phyloP scores from a whole-genome alignment of 495 filamentous ascomycete genomes.

The Lasiosphaeria miniovina region DNA sequence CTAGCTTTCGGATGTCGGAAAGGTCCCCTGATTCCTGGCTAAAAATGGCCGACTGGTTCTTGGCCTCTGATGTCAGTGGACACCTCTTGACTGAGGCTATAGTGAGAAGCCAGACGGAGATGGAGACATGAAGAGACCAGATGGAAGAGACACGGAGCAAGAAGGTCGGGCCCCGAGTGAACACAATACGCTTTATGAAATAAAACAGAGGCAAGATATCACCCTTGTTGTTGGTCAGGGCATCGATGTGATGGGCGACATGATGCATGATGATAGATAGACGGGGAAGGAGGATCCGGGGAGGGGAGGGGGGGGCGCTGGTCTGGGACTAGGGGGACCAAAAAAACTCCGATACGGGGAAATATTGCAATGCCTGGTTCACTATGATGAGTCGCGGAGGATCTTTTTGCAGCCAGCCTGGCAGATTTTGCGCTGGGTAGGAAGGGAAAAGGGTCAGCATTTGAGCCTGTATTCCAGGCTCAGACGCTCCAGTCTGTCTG shows the following conservation, averaged over 20 bases:
- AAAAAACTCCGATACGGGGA: slow-evolving; percentile 9
- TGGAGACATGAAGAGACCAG: too few species aligned
- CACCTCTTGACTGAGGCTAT: too few species aligned
- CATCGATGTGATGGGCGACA: neutral
- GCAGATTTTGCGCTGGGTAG: neutral
- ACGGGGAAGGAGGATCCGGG: neutral
- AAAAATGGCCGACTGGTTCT: too few species aligned
- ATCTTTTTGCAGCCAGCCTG: neutral
- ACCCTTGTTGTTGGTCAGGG: too few species aligned
- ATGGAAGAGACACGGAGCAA: too few species aligned
- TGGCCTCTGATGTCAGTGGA: too few species aligned
- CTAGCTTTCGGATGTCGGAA: neutral
- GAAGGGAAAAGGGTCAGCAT: slow-evolving; percentile 5
- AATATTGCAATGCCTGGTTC: slow-evolving; percentile 1
- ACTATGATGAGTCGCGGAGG: neutral
- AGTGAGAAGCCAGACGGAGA: too few species aligned
- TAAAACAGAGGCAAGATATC: too few species aligned
- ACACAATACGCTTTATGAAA: too few species aligned
- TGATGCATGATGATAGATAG: neutral
- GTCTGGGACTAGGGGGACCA: neutral
- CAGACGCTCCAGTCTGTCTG: neutral
- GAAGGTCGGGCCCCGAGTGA: too few species aligned
- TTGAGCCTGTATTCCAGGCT: slow-evolving; percentile 12
- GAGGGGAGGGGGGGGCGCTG: slow-evolving; percentile 1
- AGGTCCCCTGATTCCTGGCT: neutral